Evolutionary conservation across 2,329 filamentous ascomycete species (phyloP), one percentile per base, ranked within the genome.

Genomic region (Claviceps humidiphila): DNA sequence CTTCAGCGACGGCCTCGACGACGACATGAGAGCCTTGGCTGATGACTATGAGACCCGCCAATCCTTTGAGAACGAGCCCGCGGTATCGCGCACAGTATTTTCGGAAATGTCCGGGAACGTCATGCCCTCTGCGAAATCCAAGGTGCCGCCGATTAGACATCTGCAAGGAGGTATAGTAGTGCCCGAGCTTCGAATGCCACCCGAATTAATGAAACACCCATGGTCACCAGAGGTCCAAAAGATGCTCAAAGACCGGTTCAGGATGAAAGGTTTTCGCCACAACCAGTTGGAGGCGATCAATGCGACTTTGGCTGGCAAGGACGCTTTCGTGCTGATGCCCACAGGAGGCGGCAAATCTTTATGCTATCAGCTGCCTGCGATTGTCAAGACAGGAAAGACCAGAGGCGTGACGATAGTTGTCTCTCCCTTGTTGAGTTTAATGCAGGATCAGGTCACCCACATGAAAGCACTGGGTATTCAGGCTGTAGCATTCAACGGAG

Each of bases 281-380:
- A 93, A 96, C 63, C 93, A 98, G 64, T 75, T 97, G 1, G 88
- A 97, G 67, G 90, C 93, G 14, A 96, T 98, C 66, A 97, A 98
- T 66, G 85, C 90, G 1, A 97, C 93, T 0, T 72, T 98, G 46
- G 75, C 73, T 34, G 93, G 91, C 3, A 83, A 91, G 57, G 91
- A 98, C 67, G 85, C 87, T 0, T 98, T 98, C 64, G 86, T 98
- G 16, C 74, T 98, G 41, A 98, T 98, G 93, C 93, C 94, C 2
- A 98, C 93, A 0, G 93, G 93, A 51, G 93, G 93, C 55, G 93
- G 93, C 43, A 98, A 98, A 65, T 97, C 91, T 1, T 74, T 98
- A 1, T 97, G 93, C 66, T 98, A 98, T 65, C 94, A 98, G 66
- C 72, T 98, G 13, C 94, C 93, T 14, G 88, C 93, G 2, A 79